Evolutionary conservation across 257 asterid genomes (phyloP), one percentile per base, ranked within the genome.

Genomic region (Parsonsia alboflavescens): DNA sequence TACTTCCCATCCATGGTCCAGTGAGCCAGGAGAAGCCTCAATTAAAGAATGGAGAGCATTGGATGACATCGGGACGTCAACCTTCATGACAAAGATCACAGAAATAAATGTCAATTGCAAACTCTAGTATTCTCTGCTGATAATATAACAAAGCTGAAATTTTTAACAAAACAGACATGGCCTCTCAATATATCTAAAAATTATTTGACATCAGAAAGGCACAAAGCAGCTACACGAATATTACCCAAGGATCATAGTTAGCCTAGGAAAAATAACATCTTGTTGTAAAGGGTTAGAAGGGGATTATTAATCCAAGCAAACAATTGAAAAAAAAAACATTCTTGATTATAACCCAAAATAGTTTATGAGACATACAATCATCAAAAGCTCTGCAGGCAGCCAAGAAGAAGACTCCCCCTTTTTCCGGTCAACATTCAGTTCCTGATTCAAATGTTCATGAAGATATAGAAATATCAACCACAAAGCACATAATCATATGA

Each of bases 1-100:
- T 86, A 94, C 93, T 85, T 92, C 98, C 99, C 99, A 94, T 12
- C 87, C 90, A 84, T 88, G 85, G 74, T 89, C 96, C 78, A 79
- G 54, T 70, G 96, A 90, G 76, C 96, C 96, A 79, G 90, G 88
- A 76, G 97, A 90, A 82, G 96, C 91, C 86, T 88, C 95, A 78
- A 94, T 73, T 42, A 94, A 82, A 59, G 98, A 90, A 81, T 90
- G 96, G 73, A 94, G 90, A 75, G 97, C 97, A 78, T 82, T 80
- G 68, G 96, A 85, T 65, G 99, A 83, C 68, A 81, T 84, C 39
- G 96, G 93, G 76, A 94, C 86, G 78, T 92, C 85, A 63, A 92
- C 91, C 99, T 94, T 85, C 87, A 82, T 26, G 77, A 69, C 66
- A 22, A 75, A 84, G 80, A 76, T 68, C 77, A 75, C 26, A 80